Conservation (phyloP, 768 basidiomycete species). For the Dendrothele bispora region DNA sequence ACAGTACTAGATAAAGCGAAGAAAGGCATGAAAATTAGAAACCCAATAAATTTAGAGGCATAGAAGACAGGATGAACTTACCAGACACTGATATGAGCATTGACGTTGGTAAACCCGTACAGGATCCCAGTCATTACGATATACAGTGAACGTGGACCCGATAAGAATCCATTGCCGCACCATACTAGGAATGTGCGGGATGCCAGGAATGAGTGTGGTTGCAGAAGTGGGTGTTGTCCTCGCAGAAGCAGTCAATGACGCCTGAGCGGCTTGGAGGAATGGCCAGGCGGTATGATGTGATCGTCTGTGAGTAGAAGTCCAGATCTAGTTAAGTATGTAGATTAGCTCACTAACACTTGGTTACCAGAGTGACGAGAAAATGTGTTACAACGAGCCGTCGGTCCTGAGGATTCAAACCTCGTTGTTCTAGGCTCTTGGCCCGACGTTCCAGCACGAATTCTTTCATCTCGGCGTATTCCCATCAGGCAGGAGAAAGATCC, state of each 20-base stretch:
- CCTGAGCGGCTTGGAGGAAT: slow-evolving; percentile 53
- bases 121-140: too few species aligned
- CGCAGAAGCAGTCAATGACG: slow-evolving; percentile 10
- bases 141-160: too few species aligned
- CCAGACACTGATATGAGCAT: too few species aligned
- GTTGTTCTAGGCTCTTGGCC: slow-evolving; percentile 70
- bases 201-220: slow-evolving; percentile 4
- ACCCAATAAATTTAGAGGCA: too few species aligned
- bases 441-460: slow-evolving; percentile 88
- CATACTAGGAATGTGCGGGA: neutral
- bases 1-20: too few species aligned
- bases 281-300: slow-evolving; percentile 97
- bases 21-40: too few species aligned
- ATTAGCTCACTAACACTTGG: too few species aligned
- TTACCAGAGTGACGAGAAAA: neutral
- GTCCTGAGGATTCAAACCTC: slow-evolving; percentile 59
- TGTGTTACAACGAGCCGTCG: slow-evolving; percentile 69
- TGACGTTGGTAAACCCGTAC: too few species aligned
- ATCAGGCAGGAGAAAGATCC: slow-evolving; percentile 90
- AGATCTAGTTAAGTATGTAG: slow-evolving; percentile 58
- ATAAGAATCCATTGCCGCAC: too few species aligned
- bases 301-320: slow-evolving; percentile 92
- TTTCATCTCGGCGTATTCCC: slow-evolving; percentile 90
- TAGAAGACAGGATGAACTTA: too few species aligned
- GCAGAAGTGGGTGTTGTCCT: slow-evolving; percentile 5